phyloP scores from a whole-genome alignment of 2,329 filamentous ascomycete species.

The Beauveria caledonica region DNA sequence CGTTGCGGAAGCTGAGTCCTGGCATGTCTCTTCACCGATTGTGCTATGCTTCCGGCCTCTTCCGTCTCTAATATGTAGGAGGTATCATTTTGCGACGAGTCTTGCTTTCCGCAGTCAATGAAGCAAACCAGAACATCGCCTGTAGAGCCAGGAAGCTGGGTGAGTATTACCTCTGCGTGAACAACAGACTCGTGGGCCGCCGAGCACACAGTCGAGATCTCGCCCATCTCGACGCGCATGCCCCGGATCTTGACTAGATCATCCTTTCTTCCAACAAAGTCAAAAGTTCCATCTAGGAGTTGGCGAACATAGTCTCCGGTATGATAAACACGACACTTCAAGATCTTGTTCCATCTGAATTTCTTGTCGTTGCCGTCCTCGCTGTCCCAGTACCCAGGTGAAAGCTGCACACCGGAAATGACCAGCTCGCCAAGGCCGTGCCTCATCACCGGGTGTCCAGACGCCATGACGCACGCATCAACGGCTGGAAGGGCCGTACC shows the following conservation, averaged over 20 bases:
- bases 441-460: background rate
- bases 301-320: background rate
- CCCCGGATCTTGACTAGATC: conserved; percentile 1
- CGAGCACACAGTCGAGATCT: background rate
- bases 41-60: background rate
- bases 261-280: conserved; percentile 1
- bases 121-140: background rate
- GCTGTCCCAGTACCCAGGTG: background rate
- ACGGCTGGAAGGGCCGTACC: background rate
- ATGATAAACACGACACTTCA: background rate
- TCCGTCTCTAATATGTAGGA: background rate
- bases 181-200: background rate
- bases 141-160: background rate
- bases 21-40: background rate
- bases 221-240: conserved; percentile 4
- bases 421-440: background rate
- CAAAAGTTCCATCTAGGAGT: background rate
- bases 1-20: background rate
- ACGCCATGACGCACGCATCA: background rate
- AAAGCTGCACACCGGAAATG: background rate
- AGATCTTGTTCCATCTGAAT: background rate
- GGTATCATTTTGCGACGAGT: background rate
- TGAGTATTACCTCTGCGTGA: background rate
- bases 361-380: background rate
- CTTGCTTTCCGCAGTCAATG: background rate